These are phyloP conservation scores for Chalaropsis ovoidea DNA, from an alignment of 2,329 filamentous ascomycete genomes.

Conservation along the genomic window DNA sequence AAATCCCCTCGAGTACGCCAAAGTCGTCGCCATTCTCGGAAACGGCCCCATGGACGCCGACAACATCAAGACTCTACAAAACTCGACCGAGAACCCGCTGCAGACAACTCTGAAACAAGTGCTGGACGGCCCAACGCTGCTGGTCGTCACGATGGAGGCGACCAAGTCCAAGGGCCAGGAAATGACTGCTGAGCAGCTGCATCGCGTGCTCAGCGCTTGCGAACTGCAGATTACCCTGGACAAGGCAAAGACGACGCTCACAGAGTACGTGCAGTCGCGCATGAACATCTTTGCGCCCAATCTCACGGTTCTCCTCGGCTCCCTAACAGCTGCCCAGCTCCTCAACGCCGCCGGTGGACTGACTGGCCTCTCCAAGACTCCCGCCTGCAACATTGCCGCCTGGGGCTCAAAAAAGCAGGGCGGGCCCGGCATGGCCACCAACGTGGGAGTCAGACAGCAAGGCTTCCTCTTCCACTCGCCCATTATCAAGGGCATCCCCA, in stretches of 20 bases:
- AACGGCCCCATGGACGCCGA: conserved; percentile 78
- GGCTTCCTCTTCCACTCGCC: conserved; percentile 89
- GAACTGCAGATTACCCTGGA: conserved; percentile 83
- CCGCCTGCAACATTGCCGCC: conserved; percentile 82
- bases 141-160: conserved; percentile 92
- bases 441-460: conserved; percentile 81
- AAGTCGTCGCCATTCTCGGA: conserved; percentile 83
- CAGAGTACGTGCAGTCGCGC: conserved; percentile 89
- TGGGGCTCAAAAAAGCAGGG: conserved; percentile 82
- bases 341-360: conserved; percentile 88
- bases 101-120: conserved; percentile 66
- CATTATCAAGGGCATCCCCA: conserved; percentile 74
- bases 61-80: conserved; percentile 69
- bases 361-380: conserved; percentile 79
- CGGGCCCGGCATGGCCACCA: conserved; percentile 72
- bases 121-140: conserved; percentile 77
- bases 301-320: conserved; percentile 78
- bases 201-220: conserved; percentile 65
- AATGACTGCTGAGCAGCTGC: conserved; percentile 64
- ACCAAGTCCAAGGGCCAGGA: conserved; percentile 77
- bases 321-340: conserved; percentile 88
- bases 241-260: conserved; percentile 73
- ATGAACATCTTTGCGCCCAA: conserved; percentile 97
- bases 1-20: conserved; percentile 88
- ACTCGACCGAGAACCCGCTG: conserved; percentile 67